Conservation (phyloP, 139 green algal genomes). For the Coccomyxa sp. region DNA sequence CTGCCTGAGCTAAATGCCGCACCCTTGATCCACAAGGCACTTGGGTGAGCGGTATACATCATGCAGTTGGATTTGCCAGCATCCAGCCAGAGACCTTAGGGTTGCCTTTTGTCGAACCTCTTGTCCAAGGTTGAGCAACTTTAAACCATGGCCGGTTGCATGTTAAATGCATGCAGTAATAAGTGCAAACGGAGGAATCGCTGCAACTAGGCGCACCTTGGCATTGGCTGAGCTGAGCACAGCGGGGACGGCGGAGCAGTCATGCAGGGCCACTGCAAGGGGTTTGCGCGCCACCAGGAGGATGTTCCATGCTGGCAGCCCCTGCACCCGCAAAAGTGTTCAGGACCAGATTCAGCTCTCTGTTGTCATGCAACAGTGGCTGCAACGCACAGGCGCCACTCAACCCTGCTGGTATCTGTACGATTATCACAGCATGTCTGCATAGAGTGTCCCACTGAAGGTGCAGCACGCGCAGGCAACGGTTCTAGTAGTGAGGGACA, state of each 20-base stretch:
- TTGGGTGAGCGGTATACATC: no score
- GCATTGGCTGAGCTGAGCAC: constrained; percentile 29
- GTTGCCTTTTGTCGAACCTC: no score
- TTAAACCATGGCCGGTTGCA: no score
- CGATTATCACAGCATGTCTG: neutral
- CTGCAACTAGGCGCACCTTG: constrained; percentile 45
- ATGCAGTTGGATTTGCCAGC: no score
- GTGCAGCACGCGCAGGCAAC: no score
- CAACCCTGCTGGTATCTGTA: neutral
- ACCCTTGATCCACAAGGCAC: no score
- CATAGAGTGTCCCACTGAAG: neutral
- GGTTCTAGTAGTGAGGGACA: no score
- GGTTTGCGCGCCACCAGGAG: constrained; percentile 52
- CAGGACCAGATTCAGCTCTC: neutral
- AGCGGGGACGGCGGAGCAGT: constrained; percentile 42
- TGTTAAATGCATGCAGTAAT: no score
- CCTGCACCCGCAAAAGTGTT: constrained; percentile 16
- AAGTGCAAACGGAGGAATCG: no score
- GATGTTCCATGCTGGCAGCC: constrained; percentile 65
- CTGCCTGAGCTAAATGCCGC: no score
- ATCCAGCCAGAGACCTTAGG: no score
- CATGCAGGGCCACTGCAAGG: constrained; percentile 45
- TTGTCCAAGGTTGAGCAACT: no score
- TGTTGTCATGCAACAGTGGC: neutral
- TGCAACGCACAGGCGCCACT: neutral